Percentiles rank a stretch among this genome's conserved stretches.
These are phyloP conservation scores for Chlorella sp. DNA, from an alignment of 139 green algal genomes.

Conservation along the genomic window DNA sequence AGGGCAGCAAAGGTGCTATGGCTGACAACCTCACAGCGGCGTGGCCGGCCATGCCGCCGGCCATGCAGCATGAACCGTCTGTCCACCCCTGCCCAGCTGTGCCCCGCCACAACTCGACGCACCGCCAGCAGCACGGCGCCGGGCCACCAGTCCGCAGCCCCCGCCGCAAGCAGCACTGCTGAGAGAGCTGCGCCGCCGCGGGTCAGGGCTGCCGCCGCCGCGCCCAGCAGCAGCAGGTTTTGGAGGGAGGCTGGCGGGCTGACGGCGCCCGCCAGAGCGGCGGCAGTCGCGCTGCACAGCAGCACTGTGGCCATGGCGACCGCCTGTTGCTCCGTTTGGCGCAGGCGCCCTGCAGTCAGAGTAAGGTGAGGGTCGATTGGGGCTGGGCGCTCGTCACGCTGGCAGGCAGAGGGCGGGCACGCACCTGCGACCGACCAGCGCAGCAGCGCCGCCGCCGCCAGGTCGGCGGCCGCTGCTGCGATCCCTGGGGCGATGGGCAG, in stretches of 20 bases:
- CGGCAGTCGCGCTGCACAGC: not conserved
- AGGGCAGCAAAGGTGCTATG: too few species aligned
- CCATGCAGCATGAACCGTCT: too few species aligned
- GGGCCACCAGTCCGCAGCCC: not conserved
- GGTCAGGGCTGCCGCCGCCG: not conserved
- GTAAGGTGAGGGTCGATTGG: too few species aligned
- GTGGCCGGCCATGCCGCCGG: not conserved
- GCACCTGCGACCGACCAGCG: not conserved
- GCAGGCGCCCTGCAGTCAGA: too few species aligned
- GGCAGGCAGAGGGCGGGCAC: not conserved
- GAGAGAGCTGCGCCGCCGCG: not conserved
- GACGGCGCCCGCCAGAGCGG: not conserved
- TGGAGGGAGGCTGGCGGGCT: not conserved
- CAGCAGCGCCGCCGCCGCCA: not conserved
- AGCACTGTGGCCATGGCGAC: not conserved
- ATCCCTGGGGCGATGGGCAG: too few species aligned
- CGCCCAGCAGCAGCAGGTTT: conserved; percentile 1
- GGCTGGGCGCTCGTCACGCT: too few species aligned
- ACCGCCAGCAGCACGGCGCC: conserved; percentile 8
- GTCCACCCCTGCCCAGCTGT: too few species aligned
- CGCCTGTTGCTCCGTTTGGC: too few species aligned
- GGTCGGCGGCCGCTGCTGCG: not conserved
- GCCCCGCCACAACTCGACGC: not conserved
- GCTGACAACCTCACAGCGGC: too few species aligned
- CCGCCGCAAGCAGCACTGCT: not conserved